Evolutionary conservation across 768 basidiomycete genomes (phyloP).

Genomic region (Boletus patriciae): DNA sequence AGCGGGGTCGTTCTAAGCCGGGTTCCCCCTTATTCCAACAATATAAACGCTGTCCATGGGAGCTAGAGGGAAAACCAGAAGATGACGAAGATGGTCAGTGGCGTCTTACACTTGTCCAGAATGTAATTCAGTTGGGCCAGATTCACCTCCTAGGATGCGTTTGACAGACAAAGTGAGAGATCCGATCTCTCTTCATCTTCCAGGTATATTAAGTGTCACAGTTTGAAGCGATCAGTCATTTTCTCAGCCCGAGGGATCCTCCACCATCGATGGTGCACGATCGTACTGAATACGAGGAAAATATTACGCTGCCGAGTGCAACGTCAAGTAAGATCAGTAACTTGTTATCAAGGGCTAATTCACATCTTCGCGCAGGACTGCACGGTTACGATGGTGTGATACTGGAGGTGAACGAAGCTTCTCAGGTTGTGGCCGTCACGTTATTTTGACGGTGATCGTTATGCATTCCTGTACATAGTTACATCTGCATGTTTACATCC

Average conservation of each 20-base stretch:
- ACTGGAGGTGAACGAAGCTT: constrained; percentile 74
- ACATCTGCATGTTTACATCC: constrained; percentile 1
- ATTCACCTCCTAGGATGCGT: constrained; percentile 71
- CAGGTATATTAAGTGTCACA: constrained; percentile 27
- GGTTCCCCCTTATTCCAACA: constrained; percentile 88
- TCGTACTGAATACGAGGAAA: constrained; percentile 73
- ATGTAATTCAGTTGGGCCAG: constrained; percentile 35
- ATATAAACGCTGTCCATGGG: constrained; percentile 92
- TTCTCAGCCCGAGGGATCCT: constrained; percentile 69
- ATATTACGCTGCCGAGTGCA: constrained; percentile 63
- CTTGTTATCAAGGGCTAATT: background rate
- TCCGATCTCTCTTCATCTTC: background rate
- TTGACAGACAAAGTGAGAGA: constrained; percentile 64
- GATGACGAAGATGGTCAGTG: constrained; percentile 76
- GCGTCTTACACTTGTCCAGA: background rate
- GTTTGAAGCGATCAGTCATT: constrained; percentile 79
- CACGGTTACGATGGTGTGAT: constrained; percentile 82
- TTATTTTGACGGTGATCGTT: constrained; percentile 49
- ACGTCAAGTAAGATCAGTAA: constrained; percentile 56
- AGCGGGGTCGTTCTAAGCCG: constrained; percentile 49
- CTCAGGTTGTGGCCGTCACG: constrained; percentile 72
- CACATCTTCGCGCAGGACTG: constrained; percentile 30
- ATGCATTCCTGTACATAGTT: constrained; percentile 2
- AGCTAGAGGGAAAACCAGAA: constrained; percentile 75
- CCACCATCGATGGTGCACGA: constrained; percentile 82